Base-by-base conservation (phyloP, 208 protist genomes). In the Porcisia hertigi region DNA sequence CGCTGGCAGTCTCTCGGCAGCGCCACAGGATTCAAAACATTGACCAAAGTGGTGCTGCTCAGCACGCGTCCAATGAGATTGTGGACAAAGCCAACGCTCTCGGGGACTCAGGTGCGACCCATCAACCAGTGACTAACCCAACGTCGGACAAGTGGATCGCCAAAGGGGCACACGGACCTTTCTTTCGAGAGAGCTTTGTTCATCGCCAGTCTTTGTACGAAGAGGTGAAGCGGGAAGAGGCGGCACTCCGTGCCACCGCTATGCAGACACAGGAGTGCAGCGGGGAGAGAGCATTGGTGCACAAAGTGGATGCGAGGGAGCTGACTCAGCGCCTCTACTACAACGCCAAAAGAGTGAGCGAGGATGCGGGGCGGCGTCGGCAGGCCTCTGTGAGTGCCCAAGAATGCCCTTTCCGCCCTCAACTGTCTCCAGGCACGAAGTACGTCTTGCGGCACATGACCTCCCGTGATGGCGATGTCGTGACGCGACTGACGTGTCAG, bases 141-240 rank as follows among this genome's bases (percentile, higher is more conserved):
- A 71, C 85, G 1, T 93, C 86, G 0, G 79, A 89, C 25, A 71
- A 79, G 55, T 95, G 89, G 89, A 96, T 96, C 65, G 79, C 85
- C 12, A 85, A 85, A n/a, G 82, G 90, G 14, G 78, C 85, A n/a
- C 92, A 95, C 79, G 75, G 81, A n/a, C 62, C 67, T n/a, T 85
- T 97, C 47, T 95, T 95, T 67, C 36, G 88, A 45, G 55, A 85
- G 25, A 76, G 86, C 80, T 97, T 97, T 80, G 82, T 97, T 8
- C 73, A 52, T 6, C 86, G 92, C 3, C 92, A 97, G 75, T 79
- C 84, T 49, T 53, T 94, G 1, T 95, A 97, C 80, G 77, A 89
- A 47, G 71, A 83, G 30, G 88, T 92, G 16, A 83, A 82, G 54
- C 78, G 92, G 25, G 79, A 93, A 64, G 81, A 95, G 45, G 69